These are phyloP conservation scores for Artemisia tridentata DNA, from an alignment of 129 eudicot genomes.

Conservation along the genomic window DNA sequence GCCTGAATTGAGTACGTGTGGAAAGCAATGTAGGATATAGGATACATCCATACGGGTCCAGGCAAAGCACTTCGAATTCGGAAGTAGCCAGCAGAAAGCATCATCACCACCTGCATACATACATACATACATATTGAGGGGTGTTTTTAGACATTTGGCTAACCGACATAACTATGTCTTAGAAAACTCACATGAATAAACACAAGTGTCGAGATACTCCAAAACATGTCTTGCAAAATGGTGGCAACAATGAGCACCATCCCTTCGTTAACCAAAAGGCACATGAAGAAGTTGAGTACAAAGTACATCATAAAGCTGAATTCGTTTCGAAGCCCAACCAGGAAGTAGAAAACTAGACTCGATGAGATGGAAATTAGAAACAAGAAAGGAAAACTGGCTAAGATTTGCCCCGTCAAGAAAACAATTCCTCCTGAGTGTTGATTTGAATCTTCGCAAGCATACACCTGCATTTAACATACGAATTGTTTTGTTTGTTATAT, in stretches of 20 bases:
- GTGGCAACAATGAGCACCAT: conserved; percentile 60
- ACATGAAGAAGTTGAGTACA: conserved; percentile 72
- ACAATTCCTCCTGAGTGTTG: conserved; percentile 71
- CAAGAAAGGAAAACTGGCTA: conserved; percentile 85
- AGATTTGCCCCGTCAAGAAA: conserved; percentile 73
- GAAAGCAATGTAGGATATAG: conserved; percentile 57
- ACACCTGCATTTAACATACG: conserved; percentile 44
- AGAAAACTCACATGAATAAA: conserved; percentile 60
- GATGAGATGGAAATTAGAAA: conserved; percentile 86
- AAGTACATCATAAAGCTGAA: conserved; percentile 89
- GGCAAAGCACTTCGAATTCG: conserved; percentile 86
- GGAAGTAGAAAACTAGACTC: conserved; percentile 85
- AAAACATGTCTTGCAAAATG: conserved; percentile 65
- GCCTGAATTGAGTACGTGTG: conserved; percentile 35
- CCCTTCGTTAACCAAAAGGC: conserved; percentile 86
- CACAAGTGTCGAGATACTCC: conserved; percentile 62
- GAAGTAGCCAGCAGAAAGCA: conserved; percentile 92
- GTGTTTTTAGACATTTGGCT: conserved; percentile 13
- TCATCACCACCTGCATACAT: conserved; percentile 48
- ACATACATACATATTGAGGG: not conserved
- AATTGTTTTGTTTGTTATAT: not conserved
- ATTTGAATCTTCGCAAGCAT: conserved; percentile 71
- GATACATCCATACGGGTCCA: conserved; percentile 70
- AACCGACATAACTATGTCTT: not conserved
- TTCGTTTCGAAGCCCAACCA: conserved; percentile 66